These are phyloP conservation scores for Stereum hirsutum DNA, from an alignment of 1,284 basidiomycete species.

Conservation along the genomic window DNA sequence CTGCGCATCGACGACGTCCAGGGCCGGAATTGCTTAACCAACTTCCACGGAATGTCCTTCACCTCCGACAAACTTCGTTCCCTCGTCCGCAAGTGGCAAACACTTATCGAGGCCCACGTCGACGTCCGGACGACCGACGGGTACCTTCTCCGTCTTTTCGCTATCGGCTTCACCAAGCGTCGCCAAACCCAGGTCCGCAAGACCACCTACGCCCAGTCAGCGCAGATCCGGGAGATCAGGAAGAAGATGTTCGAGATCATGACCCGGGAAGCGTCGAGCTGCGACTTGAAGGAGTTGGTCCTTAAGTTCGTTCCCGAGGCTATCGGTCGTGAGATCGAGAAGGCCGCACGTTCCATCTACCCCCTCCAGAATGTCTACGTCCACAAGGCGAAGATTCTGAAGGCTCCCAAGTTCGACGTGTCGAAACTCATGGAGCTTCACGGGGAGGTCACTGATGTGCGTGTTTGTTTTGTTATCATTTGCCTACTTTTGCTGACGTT, in stretches of 20 bases:
- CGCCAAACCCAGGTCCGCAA: slow-evolving; percentile 96
- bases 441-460: slow-evolving; percentile 85
- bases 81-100: slow-evolving; percentile 99
- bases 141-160: slow-evolving; percentile 98
- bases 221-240: slow-evolving; percentile 95
- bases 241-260: slow-evolving; percentile 99
- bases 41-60: slow-evolving; percentile 99
- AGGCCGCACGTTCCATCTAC: slow-evolving; percentile 93
- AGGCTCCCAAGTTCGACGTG: slow-evolving; percentile 94
- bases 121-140: slow-evolving; percentile 99
- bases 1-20: slow-evolving; percentile 96
- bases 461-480: slow-evolving; percentile 23
- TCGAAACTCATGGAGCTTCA: slow-evolving; percentile 94
- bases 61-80: slow-evolving; percentile 99
- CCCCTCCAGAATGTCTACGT: slow-evolving; percentile 98
- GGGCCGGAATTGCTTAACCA: slow-evolving; percentile 99
- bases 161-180: slow-evolving; percentile 98
- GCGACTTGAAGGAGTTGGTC: slow-evolving; percentile 96
- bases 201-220: slow-evolving; percentile 96
- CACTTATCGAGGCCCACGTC: slow-evolving; percentile 97
- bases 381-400: slow-evolving; percentile 97
- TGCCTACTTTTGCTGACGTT: slow-evolving; percentile 9
- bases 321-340: slow-evolving; percentile 99
- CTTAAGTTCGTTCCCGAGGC: slow-evolving; percentile 99
- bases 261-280: slow-evolving; percentile 90